A percentile compares a stretch with the other conserved stretches of the same genome.
phyloP scores from a whole-genome alignment of 2,329 filamentous ascomycete species.

The Calonectria leucothoes region DNA sequence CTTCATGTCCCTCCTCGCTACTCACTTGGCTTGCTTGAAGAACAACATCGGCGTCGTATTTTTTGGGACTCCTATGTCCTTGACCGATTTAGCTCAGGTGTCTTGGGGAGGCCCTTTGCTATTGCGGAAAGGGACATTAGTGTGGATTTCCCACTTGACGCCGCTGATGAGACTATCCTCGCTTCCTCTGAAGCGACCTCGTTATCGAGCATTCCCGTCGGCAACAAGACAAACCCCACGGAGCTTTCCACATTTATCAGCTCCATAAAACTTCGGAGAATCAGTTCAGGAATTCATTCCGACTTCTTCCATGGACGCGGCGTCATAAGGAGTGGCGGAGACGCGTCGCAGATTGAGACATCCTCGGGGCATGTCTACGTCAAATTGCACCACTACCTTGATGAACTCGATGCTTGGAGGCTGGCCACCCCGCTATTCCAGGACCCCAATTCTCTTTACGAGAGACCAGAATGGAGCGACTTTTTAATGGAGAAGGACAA shows the following conservation, averaged over 20 bases:
- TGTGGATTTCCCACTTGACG: constrained; percentile 27
- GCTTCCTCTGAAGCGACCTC: neutral
- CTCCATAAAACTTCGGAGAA: constrained; percentile 51
- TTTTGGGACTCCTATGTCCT: constrained; percentile 39
- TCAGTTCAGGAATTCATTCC: constrained; percentile 53
- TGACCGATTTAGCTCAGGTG: constrained; percentile 33
- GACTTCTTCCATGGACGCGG: constrained; percentile 37
- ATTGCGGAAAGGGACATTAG: constrained; percentile 32
- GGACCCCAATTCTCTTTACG: constrained; percentile 52
- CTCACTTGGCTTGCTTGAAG: constrained; percentile 12
- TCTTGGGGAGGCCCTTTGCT: constrained; percentile 24
- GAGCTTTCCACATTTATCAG: constrained; percentile 49
- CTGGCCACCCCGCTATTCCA: constrained; percentile 45
- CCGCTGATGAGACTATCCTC: constrained; percentile 27
- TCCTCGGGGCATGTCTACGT: constrained; percentile 38
- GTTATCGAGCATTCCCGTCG: neutral
- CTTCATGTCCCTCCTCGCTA: constrained; percentile 10
- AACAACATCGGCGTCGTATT: constrained; percentile 26
- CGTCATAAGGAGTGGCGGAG: neutral
- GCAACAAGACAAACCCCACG: constrained; percentile 3
- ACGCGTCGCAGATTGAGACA: neutral
- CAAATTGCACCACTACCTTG: constrained; percentile 43
- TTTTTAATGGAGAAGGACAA: constrained; percentile 54
- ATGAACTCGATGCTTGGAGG: constrained; percentile 52
- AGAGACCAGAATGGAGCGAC: constrained; percentile 58